Conservation (phyloP, 306 rosid species). For the Rosa persica region DNA sequence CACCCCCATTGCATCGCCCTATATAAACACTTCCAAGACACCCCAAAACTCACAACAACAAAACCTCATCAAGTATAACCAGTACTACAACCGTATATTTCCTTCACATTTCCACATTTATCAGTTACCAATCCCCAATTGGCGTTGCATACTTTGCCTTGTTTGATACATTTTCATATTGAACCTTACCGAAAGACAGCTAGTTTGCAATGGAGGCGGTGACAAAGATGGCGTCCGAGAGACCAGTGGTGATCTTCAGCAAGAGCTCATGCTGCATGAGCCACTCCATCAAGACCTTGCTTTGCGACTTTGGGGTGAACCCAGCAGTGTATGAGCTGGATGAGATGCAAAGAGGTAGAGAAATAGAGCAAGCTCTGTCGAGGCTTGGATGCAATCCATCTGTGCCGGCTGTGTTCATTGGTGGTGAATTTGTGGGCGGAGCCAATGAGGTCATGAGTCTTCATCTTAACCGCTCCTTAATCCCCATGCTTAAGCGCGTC, state of each 20-base stretch:
- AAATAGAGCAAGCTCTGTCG: constrained; percentile 80
- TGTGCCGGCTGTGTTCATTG: constrained; percentile 86
- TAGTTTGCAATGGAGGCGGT: constrained; percentile 63
- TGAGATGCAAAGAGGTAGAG: constrained; percentile 80
- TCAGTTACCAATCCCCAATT: not conserved
- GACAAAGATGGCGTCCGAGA: constrained; percentile 74
- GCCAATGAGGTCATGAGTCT: constrained; percentile 90
- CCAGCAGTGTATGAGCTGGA: constrained; percentile 81
- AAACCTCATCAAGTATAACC: not conserved
- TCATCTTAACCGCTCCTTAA: constrained; percentile 75
- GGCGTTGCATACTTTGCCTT: not conserved
- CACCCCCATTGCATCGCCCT: constrained; percentile 2
- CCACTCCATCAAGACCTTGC: constrained; percentile 76
- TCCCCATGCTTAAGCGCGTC: constrained; percentile 85
- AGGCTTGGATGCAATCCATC: constrained; percentile 68
- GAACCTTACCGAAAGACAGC: not conserved
- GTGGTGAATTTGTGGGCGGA: constrained; percentile 81
- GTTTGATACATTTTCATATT: not conserved
- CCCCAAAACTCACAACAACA: constrained; percentile 5
- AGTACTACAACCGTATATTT: not conserved
- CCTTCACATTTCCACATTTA: not conserved
- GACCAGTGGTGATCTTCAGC: constrained; percentile 95
- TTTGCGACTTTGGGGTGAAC: constrained; percentile 85
- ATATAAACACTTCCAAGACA: constrained; percentile 4
- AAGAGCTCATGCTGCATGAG: constrained; percentile 85